These are phyloP conservation scores for Solanum neorickii DNA, from an alignment of 257 asterid species.

Conservation along the genomic window DNA sequence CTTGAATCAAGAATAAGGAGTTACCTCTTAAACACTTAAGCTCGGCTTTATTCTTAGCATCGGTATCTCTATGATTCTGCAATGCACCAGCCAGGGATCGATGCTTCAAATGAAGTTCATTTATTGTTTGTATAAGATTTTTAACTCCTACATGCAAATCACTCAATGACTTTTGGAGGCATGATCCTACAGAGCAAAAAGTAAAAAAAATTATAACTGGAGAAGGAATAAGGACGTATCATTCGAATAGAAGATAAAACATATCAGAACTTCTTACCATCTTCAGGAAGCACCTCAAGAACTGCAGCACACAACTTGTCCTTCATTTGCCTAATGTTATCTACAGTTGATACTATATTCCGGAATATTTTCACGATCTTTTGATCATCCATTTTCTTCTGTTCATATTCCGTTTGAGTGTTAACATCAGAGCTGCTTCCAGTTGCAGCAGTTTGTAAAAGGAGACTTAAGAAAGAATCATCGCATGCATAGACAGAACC, in stretches of 20 bases:
- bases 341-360: constrained; percentile 36
- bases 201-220: background rate
- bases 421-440: constrained; percentile 51
- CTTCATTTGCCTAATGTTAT: constrained; percentile 38
- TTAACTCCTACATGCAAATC: constrained; percentile 46
- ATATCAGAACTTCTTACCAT: constrained; percentile 36
- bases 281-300: constrained; percentile 34
- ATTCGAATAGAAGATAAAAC: background rate
- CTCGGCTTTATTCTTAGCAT: constrained; percentile 70
- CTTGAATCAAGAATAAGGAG: background rate
- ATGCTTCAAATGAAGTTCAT: constrained; percentile 72
- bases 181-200: constrained; percentile 36
- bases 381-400: constrained; percentile 29
- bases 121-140: constrained; percentile 39
- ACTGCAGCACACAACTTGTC: constrained; percentile 35
- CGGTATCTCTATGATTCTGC: constrained; percentile 58
- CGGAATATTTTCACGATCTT: constrained; percentile 25
- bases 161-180: constrained; percentile 31
- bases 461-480: constrained; percentile 54
- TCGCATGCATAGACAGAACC: constrained; percentile 34
- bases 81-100: constrained; percentile 61
- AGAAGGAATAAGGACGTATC: background rate
- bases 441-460: constrained; percentile 66
- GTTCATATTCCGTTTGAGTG: constrained; percentile 20
- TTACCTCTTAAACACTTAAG: constrained; percentile 62